A percentile compares a stretch with the other conserved stretches of the same genome.
These are phyloP conservation scores for Pelomyxa schiedti DNA, from an alignment of 78 protist genomes.

Conservation along the genomic window DNA sequence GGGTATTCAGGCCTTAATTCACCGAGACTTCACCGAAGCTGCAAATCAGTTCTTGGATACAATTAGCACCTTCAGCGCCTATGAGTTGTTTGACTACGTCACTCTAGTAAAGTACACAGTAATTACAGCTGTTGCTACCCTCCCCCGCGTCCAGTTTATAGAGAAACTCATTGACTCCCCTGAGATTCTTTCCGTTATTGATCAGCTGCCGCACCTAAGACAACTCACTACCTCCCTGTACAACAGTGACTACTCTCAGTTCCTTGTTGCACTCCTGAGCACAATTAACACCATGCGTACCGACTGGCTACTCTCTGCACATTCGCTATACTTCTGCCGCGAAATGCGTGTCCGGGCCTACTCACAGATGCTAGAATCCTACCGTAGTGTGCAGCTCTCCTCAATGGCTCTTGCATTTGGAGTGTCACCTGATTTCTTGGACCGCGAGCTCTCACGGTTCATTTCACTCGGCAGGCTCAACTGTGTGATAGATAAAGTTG, in stretches of 20 bases:
- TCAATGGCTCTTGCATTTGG: constrained; percentile 83
- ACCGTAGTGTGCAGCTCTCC: constrained; percentile 72
- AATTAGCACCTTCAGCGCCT: constrained; percentile 75
- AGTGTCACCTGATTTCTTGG: constrained; percentile 64
- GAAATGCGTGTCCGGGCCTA: constrained; percentile 83
- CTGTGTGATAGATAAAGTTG: constrained; percentile 86
- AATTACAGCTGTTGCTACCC: constrained; percentile 42
- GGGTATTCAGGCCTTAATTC: constrained; percentile 49
- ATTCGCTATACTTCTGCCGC: constrained; percentile 67
- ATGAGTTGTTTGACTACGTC: constrained; percentile 62
- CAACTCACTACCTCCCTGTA: constrained; percentile 50
- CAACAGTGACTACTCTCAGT: constrained; percentile 68
- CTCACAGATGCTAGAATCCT: constrained; percentile 82
- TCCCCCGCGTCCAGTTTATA: constrained; percentile 53
- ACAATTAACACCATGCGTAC: constrained; percentile 19
- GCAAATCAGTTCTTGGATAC: constrained; percentile 68
- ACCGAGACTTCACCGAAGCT: constrained; percentile 72
- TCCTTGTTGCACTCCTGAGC: constrained; percentile 48
- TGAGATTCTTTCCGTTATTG: constrained; percentile 72
- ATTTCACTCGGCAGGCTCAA: constrained; percentile 73
- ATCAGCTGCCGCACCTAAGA: constrained; percentile 32
- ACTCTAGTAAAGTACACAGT: constrained; percentile 67
- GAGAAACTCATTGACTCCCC: constrained; percentile 77
- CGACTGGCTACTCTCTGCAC: constrained; percentile 55
- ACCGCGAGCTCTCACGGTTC: constrained; percentile 73